Evolutionary conservation across 306 rosid species (phyloP).

Genomic region (Cicer bijugum): DNA sequence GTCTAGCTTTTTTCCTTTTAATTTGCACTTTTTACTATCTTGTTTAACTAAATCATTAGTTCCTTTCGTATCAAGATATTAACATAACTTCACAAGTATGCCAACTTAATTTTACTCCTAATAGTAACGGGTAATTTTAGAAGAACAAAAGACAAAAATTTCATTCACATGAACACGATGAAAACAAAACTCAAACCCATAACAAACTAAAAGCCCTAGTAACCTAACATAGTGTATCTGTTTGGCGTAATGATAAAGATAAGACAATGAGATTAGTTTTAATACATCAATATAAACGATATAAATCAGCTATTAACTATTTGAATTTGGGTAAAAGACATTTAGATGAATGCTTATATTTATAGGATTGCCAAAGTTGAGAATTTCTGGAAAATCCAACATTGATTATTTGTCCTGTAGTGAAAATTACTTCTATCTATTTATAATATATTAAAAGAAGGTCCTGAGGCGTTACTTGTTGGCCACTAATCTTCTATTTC

Average conservation of each 20-base stretch:
- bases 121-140: neutral
- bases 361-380: constrained; percentile 21
- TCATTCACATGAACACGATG: neutral
- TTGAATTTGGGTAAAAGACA: neutral
- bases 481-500: neutral
- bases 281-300: neutral
- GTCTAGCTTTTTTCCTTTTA: constrained; percentile 22
- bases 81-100: neutral
- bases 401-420: neutral
- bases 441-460: neutral
- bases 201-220: neutral
- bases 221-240: neutral
- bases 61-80: neutral
- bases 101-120: constrained; percentile 21
- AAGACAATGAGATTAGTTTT: neutral
- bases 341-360: constrained; percentile 6
- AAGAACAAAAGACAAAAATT: neutral
- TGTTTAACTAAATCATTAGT: constrained; percentile 5
- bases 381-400: constrained; percentile 9
- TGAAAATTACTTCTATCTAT: constrained; percentile 12
- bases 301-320: constrained; percentile 1
- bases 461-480: neutral
- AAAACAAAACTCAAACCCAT: constrained; percentile 9
- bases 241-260: neutral
- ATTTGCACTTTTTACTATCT: constrained; percentile 5